Evolutionary conservation across 495 filamentous ascomycete genomes (phyloP).

Genomic region (Penicillium simplicissimum): DNA sequence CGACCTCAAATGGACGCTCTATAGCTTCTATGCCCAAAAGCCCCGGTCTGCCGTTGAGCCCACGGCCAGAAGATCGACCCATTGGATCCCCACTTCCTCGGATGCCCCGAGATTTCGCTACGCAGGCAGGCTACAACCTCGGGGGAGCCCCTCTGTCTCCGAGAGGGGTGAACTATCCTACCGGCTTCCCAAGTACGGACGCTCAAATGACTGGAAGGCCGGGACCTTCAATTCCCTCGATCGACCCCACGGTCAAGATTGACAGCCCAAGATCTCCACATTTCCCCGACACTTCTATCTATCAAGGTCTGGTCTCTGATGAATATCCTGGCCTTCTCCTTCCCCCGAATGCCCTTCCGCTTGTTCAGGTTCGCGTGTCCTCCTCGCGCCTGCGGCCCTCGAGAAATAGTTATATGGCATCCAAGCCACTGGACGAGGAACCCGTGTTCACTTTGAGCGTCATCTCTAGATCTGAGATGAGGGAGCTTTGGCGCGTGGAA

Average conservation of each 20-base stretch:
- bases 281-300: constrained; percentile 41
- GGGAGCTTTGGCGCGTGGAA: constrained; percentile 89
- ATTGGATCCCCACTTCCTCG: constrained; percentile 71
- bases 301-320: constrained; percentile 72
- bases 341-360: constrained; percentile 87
- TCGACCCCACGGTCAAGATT: constrained; percentile 42
- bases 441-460: constrained; percentile 91
- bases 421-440: constrained; percentile 72
- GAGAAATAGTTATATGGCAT: constrained; percentile 73
- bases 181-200: constrained; percentile 55
- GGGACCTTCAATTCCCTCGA: constrained; percentile 36
- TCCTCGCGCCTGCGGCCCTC: constrained; percentile 94
- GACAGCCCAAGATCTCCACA: constrained; percentile 36
- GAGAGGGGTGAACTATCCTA: constrained; percentile 64
- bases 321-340: constrained; percentile 81
- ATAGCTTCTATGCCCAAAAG: constrained; percentile 66
- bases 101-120: constrained; percentile 60
- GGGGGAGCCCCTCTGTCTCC: constrained; percentile 69
- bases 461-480: constrained; percentile 72
- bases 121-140: constrained; percentile 51
- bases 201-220: constrained; percentile 12
- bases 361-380: constrained; percentile 79
- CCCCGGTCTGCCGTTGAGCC: constrained; percentile 86
- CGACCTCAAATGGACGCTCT: constrained; percentile 30
- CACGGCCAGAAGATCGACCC: constrained; percentile 76